phyloP scores from a whole-genome alignment of 805 yeast species.

The Starmerella gropengiesseri region DNA sequence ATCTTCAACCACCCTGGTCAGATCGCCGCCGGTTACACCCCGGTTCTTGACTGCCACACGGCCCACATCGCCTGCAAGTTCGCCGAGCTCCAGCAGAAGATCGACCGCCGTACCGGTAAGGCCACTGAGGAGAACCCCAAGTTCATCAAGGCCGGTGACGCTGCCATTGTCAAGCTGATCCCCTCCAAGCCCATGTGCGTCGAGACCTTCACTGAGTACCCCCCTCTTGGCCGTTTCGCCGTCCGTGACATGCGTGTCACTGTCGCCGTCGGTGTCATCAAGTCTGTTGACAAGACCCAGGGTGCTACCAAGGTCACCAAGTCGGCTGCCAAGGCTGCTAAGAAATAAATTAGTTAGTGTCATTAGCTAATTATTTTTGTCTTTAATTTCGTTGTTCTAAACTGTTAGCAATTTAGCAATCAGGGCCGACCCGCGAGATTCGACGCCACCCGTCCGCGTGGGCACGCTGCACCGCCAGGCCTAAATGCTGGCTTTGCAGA shows the following conservation, averaged over 20 bases:
- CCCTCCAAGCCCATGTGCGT: conserved; percentile 90
- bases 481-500: no score
- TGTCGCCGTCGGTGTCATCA: conserved; percentile 98
- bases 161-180: conserved; percentile 84
- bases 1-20: conserved; percentile 90
- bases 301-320: conserved; percentile 90
- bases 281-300: conserved; percentile 80
- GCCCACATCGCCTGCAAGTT: conserved; percentile 88
- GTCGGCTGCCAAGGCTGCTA: conserved; percentile 79
- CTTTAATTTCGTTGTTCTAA: no score
- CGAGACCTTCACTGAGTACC: conserved; percentile 88
- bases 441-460: no score
- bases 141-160: conserved; percentile 92
- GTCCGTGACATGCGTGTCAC: conserved; percentile 99
- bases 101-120: conserved; percentile 92
- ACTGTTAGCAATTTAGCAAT: no score
- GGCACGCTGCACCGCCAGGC: no score
- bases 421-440: no score
- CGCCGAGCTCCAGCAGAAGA: conserved; percentile 67
- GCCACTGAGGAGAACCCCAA: conserved; percentile 80
- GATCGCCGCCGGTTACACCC: conserved; percentile 81
- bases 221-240: conserved; percentile 95
- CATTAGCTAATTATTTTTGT: conserved; percentile 6
- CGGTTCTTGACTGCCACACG: conserved; percentile 87
- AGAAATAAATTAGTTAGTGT: conserved; percentile 45